These are phyloP conservation scores for Eucalyptus viminalis DNA, from an alignment of 345 rosid genomes.

Conservation along the genomic window DNA sequence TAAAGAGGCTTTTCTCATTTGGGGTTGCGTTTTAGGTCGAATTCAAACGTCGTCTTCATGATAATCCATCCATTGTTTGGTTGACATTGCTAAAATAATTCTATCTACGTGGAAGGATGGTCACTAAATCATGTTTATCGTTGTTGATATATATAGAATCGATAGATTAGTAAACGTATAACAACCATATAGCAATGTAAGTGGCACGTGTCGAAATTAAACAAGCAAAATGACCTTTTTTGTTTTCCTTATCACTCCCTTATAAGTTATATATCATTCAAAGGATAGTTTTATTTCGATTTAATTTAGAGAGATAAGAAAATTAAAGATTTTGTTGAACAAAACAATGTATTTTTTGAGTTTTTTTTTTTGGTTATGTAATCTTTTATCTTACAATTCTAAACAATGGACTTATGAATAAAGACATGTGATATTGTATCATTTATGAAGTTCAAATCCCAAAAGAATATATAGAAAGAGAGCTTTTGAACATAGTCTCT, in stretches of 20 bases:
- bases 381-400: background rate
- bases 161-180: background rate
- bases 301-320: background rate
- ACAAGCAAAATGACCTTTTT: background rate
- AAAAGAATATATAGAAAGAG: background rate
- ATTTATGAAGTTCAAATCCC: background rate
- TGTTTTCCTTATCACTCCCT: background rate
- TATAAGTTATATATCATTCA: background rate
- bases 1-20: background rate
- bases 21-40: background rate
- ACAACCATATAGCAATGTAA: background rate
- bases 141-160: background rate
- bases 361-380: background rate
- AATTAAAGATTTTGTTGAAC: background rate
- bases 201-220: background rate
- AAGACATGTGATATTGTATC: background rate
- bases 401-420: background rate
- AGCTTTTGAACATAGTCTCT: background rate
- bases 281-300: background rate
- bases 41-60: background rate
- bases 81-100: background rate
- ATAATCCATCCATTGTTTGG: background rate
- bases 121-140: background rate
- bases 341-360: fast-evolving
- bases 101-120: background rate